Percentiles rank a stretch among this genome's conserved stretches.
Evolutionary conservation across 2,329 filamentous ascomycete genomes (phyloP).

Genomic region (Myriosclerotinia curreyana): DNA sequence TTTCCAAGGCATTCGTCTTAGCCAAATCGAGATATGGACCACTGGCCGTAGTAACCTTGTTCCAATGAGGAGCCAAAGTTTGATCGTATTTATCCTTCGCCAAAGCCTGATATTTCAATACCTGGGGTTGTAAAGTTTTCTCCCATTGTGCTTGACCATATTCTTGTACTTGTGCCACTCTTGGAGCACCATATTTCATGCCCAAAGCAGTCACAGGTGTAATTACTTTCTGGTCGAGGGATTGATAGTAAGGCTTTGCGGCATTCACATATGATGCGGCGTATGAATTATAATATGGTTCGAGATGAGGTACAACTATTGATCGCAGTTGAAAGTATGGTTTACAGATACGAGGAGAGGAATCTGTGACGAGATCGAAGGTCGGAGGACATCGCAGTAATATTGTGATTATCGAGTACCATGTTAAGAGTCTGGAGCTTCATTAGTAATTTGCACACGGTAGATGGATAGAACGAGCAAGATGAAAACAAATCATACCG

Average conservation of each 20-base stretch:
- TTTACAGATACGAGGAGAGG: conserved; percentile 75
- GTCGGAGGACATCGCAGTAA: conserved; percentile 78
- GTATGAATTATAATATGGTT: conserved; percentile 83
- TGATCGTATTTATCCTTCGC: conserved; percentile 66
- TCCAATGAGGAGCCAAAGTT: conserved; percentile 70
- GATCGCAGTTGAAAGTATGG: conserved; percentile 70
- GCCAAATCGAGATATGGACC: conserved; percentile 71
- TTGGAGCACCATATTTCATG: conserved; percentile 72
- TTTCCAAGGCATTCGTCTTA: conserved; percentile 59
- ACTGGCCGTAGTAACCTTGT: conserved; percentile 54
- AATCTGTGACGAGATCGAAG: conserved; percentile 62
- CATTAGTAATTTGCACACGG: conserved; percentile 13
- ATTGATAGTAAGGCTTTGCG: conserved; percentile 71
- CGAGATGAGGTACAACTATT: conserved; percentile 66
- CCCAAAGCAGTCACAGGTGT: conserved; percentile 65
- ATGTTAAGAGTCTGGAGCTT: conserved; percentile 66
- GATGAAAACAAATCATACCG: conserved; percentile 46
- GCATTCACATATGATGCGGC: conserved; percentile 77
- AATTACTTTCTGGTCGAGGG: conserved; percentile 61
- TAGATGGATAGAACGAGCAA: not conserved
- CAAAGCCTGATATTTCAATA: conserved; percentile 61
- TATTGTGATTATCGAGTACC: conserved; percentile 80
- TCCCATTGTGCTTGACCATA: conserved; percentile 74
- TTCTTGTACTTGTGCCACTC: conserved; percentile 63
- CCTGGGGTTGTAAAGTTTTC: conserved; percentile 69